phyloP scores from a whole-genome alignment of 2,329 filamentous ascomycete genomes.

The Pseudopithomyces chartarum region DNA sequence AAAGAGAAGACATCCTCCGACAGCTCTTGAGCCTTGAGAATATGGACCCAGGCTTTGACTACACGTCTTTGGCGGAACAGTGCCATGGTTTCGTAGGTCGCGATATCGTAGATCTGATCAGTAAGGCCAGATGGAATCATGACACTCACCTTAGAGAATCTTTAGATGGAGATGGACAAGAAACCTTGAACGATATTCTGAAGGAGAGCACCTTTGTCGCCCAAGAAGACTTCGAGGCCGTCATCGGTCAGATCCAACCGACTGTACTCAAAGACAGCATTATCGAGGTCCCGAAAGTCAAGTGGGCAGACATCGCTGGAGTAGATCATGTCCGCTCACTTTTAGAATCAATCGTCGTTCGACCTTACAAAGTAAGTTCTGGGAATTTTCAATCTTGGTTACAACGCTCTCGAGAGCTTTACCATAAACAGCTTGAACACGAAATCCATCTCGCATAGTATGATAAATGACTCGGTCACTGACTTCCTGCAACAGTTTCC shows the following conservation, averaged over 20 bases:
- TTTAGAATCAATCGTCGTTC: constrained; percentile 62
- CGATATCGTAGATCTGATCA: constrained; percentile 72
- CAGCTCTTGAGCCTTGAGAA: constrained; percentile 52
- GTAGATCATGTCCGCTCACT: constrained; percentile 73
- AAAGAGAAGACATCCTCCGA: constrained; percentile 75
- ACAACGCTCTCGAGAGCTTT: no score
- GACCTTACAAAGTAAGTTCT: constrained; percentile 58
- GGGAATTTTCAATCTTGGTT: no score
- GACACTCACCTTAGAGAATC: constrained; percentile 23
- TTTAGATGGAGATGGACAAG: constrained; percentile 29
- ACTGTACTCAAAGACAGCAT: constrained; percentile 90
- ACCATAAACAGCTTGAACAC: no score
- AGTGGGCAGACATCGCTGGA: constrained; percentile 87
- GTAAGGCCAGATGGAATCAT: constrained; percentile 54
- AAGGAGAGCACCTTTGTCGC: constrained; percentile 27
- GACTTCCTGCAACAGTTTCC: constrained; percentile 31
- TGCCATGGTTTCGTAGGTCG: constrained; percentile 87
- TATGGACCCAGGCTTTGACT: constrained; percentile 54
- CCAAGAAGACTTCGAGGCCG: constrained; percentile 64
- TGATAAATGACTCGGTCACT: not conserved
- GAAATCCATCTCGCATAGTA: no score
- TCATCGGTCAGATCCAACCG: constrained; percentile 72
- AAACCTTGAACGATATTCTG: constrained; percentile 20
- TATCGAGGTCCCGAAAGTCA: constrained; percentile 82
- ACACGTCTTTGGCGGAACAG: constrained; percentile 65